Percentiles rank a stretch among this genome's conserved stretches.
These are phyloP conservation scores for Aphanomyces invadans DNA, from an alignment of 352 stramenopile species.

Conservation along the genomic window DNA sequence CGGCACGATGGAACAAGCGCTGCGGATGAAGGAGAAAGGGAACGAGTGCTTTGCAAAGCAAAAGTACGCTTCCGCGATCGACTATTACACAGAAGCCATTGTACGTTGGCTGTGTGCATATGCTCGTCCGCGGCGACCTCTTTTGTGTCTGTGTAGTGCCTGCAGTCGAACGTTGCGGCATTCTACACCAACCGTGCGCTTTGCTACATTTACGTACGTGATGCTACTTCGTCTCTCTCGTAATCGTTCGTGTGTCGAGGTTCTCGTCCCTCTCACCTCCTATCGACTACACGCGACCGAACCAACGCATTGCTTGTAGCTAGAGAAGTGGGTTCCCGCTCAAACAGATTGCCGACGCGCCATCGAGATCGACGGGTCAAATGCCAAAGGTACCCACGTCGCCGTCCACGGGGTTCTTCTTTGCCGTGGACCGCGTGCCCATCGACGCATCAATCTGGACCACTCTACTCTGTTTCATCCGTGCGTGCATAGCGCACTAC, in stretches of 20 bases:
- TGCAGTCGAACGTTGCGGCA: slow-evolving; percentile 47
- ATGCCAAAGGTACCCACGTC: slow-evolving; percentile 39
- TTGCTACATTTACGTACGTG: slow-evolving; percentile 55
- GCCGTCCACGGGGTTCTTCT: no score
- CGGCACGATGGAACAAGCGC: slow-evolving; percentile 39
- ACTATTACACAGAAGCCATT: slow-evolving; percentile 83
- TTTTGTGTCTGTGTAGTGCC: slow-evolving; percentile 36
- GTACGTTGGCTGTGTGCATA: slow-evolving; percentile 32
- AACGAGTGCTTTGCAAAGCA: slow-evolving; percentile 76
- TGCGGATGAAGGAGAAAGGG: slow-evolving; percentile 68
- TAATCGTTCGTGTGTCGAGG: background rate
- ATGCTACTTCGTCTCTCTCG: background rate
- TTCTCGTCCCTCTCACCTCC: no score
- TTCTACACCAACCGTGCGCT: slow-evolving; percentile 80
- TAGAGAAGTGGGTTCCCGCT: slow-evolving; percentile 50
- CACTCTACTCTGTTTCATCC: background rate
- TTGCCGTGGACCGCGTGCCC: no score
- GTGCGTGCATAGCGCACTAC: slow-evolving; percentile 40
- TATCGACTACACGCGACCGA: no score
- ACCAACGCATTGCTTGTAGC: no score
- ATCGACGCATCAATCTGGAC: background rate
- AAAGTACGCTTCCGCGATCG: slow-evolving; percentile 68
- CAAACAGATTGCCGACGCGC: slow-evolving; percentile 55
- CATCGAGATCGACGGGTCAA: slow-evolving; percentile 47
- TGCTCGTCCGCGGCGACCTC: slow-evolving; percentile 3